A percentile compares a stretch with the other conserved stretches of the same genome.
Evolutionary conservation across 2,329 filamentous ascomycete genomes (phyloP).

Genomic region (Talaromyces pinophilus): DNA sequence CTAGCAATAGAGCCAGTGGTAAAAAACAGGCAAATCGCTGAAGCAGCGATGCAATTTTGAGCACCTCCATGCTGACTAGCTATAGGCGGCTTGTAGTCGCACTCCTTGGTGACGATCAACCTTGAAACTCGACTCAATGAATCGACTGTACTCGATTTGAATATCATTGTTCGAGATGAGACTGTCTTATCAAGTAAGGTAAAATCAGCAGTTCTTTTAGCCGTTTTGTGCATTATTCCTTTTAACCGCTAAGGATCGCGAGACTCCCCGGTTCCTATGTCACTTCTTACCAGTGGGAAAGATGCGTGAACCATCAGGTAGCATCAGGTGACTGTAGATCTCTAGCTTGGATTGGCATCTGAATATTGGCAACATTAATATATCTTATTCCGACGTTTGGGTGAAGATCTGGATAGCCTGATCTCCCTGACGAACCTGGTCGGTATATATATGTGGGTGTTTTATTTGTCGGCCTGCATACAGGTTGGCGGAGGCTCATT

Average conservation of each 20-base stretch:
- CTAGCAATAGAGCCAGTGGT: background rate
- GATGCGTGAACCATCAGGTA: background rate
- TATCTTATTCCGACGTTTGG: background rate
- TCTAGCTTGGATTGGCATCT: background rate
- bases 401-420: background rate
- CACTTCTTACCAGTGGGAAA: background rate
- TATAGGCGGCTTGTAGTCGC: background rate
- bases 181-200: background rate
- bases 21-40: background rate
- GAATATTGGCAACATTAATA: background rate
- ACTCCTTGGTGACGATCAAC: background rate
- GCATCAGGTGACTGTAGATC: background rate
- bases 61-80: background rate
- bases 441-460: background rate
- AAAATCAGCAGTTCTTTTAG: background rate
- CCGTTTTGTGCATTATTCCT: background rate
- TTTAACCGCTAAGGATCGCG: background rate
- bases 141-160: background rate
- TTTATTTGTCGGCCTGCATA: no score
- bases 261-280: background rate
- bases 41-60: background rate
- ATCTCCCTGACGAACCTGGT: background rate
- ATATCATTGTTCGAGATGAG: background rate
- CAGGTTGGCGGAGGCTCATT: no score
- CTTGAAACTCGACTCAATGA: background rate